Evolutionary conservation across 148 eudicot genomes (phyloP), one percentile per base, ranked within the genome.

Genomic region (Fagopyrum esculentum): DNA sequence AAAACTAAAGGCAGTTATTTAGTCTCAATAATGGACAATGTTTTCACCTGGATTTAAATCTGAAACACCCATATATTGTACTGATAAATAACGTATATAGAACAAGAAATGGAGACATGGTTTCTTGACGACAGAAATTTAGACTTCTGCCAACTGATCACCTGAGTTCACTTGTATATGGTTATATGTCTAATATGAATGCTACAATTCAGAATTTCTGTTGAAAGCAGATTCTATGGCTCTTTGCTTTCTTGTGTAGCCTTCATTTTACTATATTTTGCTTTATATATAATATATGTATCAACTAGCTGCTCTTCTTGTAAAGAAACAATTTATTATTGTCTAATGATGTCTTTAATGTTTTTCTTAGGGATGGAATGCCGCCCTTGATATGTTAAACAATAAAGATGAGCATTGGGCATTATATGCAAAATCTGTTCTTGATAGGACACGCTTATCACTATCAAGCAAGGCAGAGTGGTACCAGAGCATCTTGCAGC

Each of bases 341-440:
- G 69, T 46, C 17, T 50, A 15, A 10, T 45, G 72, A 19, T 56
- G 71, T 9, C 80, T 35, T 74, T 72, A 71, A 69, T 69, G 71
- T 16, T 44, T 73, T 69, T 26, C 74, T 45, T 75, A 94, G 98
- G 98, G 97, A 64, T 95, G 98, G 98, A 81, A 83, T 76, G 80
- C 76, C 78, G 93, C 93, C 22, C 77, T 87, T 44, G 84, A 76
- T 84, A 91, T 90, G 96, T 76, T 81, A 26, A 90, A 80, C 71
- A 82, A 75, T 77, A 81, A 87, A 74, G 88, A 92, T 69, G 83
- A 78, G 73, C 78, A 85, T 19, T 95, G 96, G 96, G 97, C 97
- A 54, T 79, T 95, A 78, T 95, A 87, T 78, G 98, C 98, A 73
- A 95, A 95, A 81, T 88, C 98, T 69, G 93, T 95, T 77, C 97